A percentile compares a stretch with the other conserved stretches of the same genome.
Conservation (phyloP, 2,329 filamentous ascomycete species). For the Phialocephala subalpina region DNA sequence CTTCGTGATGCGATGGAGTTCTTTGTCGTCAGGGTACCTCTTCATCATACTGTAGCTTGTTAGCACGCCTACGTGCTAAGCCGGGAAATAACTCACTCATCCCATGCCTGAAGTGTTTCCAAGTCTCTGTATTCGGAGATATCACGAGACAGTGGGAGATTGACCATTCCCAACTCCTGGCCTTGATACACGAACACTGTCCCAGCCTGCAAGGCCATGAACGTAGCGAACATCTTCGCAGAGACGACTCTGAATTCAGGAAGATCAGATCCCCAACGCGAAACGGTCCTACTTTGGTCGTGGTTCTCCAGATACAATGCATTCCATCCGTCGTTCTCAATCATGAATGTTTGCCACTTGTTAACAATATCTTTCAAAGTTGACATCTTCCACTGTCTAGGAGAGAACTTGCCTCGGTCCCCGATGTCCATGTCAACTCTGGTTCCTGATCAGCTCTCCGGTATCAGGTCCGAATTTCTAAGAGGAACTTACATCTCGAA, state of each 20-base stretch:
- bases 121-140: constrained; percentile 76
- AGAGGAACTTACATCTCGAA: constrained; percentile 64
- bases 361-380: constrained; percentile 55
- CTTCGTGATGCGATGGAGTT: constrained; percentile 49
- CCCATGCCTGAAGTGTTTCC: constrained; percentile 62
- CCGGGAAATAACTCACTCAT: constrained; percentile 36
- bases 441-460: neutral
- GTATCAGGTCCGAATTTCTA: neutral
- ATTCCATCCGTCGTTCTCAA: constrained; percentile 62
- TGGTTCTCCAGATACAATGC: constrained; percentile 66
- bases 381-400: constrained; percentile 46
- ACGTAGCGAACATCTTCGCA: constrained; percentile 62
- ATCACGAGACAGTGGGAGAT: constrained; percentile 63
- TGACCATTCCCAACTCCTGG: constrained; percentile 66
- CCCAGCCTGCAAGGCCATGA: constrained; percentile 58
- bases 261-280: constrained; percentile 53
- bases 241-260: constrained; percentile 51
- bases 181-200: constrained; percentile 68
- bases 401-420: constrained; percentile 53
- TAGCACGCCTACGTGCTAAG: constrained; percentile 35
- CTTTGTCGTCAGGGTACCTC: constrained; percentile 46
- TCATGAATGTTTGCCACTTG: constrained; percentile 60
- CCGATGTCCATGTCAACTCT: constrained; percentile 60
- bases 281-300: constrained; percentile 60
- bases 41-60: constrained; percentile 43